phyloP scores from a whole-genome alignment of 225 moss, liverwort and hornwort genomes.

The Neckera pumila region DNA sequence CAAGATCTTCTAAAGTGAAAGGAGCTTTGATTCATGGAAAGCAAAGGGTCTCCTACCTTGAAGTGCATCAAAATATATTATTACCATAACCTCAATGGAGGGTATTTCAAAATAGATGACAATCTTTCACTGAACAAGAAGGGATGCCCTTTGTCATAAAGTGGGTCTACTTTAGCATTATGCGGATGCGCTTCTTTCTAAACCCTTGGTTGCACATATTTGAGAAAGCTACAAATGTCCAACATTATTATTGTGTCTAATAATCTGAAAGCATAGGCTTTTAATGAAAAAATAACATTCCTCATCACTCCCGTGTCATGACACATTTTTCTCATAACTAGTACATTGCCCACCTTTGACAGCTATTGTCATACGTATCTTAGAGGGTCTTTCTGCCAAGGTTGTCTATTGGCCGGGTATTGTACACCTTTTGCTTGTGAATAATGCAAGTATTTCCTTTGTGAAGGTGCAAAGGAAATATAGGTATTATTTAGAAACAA shows the following conservation, averaged over 20 bases:
- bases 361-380: too few relatives aligned
- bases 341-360: fast-evolving
- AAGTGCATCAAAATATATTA: neutral
- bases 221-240: too few relatives aligned
- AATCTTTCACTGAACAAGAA: neutral
- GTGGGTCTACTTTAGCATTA: fast-evolving
- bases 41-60: neutral
- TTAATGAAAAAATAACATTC: neutral
- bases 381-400: fast-evolving
- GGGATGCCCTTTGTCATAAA: neutral
- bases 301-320: fast-evolving
- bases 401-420: fast-evolving
- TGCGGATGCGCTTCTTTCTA: neutral
- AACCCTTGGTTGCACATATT: fast-evolving
- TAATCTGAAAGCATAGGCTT: neutral
- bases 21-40: neutral
- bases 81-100: neutral
- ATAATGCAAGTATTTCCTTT: neutral
- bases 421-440: neutral
- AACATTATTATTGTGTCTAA: fast-evolving
- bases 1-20: neutral
- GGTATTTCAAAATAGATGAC: neutral
- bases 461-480: neutral
- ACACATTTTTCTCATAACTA: neutral
- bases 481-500: neutral